Conservation (phyloP, 805 yeast genomes). For the Candida stauntonica region DNA sequence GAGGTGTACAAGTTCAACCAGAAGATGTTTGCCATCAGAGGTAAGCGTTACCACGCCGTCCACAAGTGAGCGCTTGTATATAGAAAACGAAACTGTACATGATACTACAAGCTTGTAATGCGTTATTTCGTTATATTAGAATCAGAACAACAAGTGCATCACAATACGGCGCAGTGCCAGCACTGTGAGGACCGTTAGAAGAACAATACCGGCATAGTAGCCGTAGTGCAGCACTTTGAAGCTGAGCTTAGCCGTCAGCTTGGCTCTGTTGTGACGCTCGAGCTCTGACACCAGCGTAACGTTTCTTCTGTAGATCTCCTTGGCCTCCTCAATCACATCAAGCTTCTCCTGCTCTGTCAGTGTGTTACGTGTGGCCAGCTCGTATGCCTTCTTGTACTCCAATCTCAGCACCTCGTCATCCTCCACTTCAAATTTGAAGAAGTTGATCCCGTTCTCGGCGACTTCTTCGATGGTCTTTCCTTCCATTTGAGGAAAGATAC, state of each 20-base stretch:
- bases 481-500: slow-evolving; percentile 69
- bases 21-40: slow-evolving; percentile 86
- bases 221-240: slow-evolving; percentile 52
- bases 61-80: slow-evolving; percentile 18
- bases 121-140: not conserved
- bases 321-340: slow-evolving; percentile 64
- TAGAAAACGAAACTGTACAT: not conserved
- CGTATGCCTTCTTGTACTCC: slow-evolving; percentile 70
- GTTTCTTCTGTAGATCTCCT: slow-evolving; percentile 61
- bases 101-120: too few species aligned
- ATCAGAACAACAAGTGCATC: slow-evolving; percentile 10
- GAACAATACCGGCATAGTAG: slow-evolving; percentile 38
- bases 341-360: slow-evolving; percentile 67
- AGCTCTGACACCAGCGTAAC: slow-evolving; percentile 59
- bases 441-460: slow-evolving; percentile 58
- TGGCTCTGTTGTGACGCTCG: slow-evolving; percentile 57
- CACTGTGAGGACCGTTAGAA: slow-evolving; percentile 29
- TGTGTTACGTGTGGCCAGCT: slow-evolving; percentile 66
- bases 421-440: slow-evolving; percentile 64
- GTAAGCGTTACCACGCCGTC: slow-evolving; percentile 93
- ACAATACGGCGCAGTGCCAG: slow-evolving; percentile 34
- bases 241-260: slow-evolving; percentile 50
- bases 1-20: slow-evolving; percentile 92
- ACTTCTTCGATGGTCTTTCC: slow-evolving; percentile 65
- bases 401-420: slow-evolving; percentile 64